These are phyloP conservation scores for Pseudozyma hubeiensis DNA, from an alignment of 1,284 basidiomycete genomes.

Conservation along the genomic window DNA sequence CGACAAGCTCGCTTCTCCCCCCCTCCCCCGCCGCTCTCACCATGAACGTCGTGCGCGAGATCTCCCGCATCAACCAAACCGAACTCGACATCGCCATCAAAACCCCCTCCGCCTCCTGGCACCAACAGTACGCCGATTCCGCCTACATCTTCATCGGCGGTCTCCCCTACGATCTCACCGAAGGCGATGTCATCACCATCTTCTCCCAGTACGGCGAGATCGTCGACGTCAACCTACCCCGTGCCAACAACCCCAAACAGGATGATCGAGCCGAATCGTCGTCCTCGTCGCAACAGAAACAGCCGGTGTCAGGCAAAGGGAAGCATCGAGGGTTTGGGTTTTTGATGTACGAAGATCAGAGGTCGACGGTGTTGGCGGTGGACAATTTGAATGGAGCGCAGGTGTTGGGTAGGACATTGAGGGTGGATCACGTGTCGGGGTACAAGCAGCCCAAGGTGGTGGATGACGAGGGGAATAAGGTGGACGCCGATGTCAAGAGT, in stretches of 20 bases:
- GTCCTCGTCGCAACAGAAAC: constrained; percentile 2
- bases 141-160: constrained; percentile 90
- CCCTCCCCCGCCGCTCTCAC: background rate
- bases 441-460: constrained; percentile 84
- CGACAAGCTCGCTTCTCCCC: background rate
- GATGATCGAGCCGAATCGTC: background rate
- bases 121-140: constrained; percentile 96
- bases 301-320: constrained; percentile 16
- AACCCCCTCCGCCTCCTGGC: constrained; percentile 83
- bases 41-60: constrained; percentile 78
- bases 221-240: constrained; percentile 90
- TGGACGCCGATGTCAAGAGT: constrained; percentile 77
- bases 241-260: constrained; percentile 3
- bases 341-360: constrained; percentile 98
- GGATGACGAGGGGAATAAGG: constrained; percentile 85
- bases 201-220: constrained; percentile 98
- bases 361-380: constrained; percentile 93
- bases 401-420: constrained; percentile 84
- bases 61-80: constrained; percentile 88
- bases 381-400: constrained; percentile 97
- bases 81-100: constrained; percentile 85
- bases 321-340: constrained; percentile 85
- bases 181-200: constrained; percentile 96
- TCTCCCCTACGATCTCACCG: constrained; percentile 75
- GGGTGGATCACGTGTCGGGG: constrained; percentile 91